Percentiles rank a stretch among this genome's conserved stretches.
Evolutionary conservation across 257 asterid species (phyloP).

Genomic region (Nicotiana noctiflora): DNA sequence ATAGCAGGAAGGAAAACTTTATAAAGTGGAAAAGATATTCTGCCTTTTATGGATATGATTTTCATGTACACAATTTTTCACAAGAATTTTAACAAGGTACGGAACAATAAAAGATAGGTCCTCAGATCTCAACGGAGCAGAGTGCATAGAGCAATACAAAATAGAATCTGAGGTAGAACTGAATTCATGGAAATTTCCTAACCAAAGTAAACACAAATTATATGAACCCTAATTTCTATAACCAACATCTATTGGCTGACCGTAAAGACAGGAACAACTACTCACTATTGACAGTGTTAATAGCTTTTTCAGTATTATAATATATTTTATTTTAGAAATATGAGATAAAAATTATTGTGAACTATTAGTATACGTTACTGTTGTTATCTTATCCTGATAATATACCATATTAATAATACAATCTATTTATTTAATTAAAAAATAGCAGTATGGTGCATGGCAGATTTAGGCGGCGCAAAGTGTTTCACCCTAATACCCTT

Average conservation of each 20-base stretch:
- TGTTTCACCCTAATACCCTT: no score
- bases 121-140: neutral
- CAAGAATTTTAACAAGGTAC: neutral
- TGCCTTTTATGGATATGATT: neutral
- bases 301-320: no score
- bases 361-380: no score
- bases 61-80: neutral
- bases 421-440: no score
- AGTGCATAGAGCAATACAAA: neutral
- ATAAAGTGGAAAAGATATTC: slow-evolving; percentile 7
- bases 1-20: neutral
- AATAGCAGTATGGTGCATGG: no score
- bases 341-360: no score
- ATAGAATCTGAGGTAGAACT: neutral
- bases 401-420: no score
- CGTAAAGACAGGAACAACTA: slow-evolving; percentile 26
- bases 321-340: no score
- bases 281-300: no score
- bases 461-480: no score
- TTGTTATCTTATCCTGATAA: no score
- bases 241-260: slow-evolving; percentile 36
- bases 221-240: neutral
- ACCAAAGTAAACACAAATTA: neutral
- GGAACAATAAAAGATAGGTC: neutral
- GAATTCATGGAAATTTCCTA: neutral